Conservation (phyloP, 768 basidiomycete genomes). For the Cystofilobasidium macerans region DNA sequence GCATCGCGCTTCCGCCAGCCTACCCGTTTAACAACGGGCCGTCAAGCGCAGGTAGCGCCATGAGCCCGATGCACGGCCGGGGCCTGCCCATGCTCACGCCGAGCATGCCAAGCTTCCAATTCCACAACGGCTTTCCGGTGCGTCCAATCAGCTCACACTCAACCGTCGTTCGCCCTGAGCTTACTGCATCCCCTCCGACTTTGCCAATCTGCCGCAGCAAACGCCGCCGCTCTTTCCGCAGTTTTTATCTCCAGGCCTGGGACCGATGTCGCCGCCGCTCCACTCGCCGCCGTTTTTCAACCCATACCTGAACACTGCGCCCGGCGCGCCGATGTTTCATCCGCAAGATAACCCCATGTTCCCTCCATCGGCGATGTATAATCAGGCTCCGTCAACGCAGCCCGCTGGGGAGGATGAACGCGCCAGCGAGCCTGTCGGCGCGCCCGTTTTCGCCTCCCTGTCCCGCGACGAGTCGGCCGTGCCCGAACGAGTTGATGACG, state of each 20-base stretch:
- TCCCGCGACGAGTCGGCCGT: neutral
- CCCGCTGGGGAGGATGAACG: neutral
- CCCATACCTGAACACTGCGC: constrained; percentile 50
- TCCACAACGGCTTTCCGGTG: constrained; percentile 35
- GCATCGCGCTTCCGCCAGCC: constrained; percentile 54
- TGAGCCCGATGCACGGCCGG: constrained; percentile 50
- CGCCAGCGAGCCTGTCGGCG: neutral
- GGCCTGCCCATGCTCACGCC: constrained; percentile 91
- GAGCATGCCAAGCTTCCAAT: constrained; percentile 89
- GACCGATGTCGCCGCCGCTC: constrained; percentile 28
- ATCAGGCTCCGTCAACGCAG: neutral
- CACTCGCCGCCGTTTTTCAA: constrained; percentile 31
- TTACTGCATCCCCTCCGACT: constrained; percentile 38
- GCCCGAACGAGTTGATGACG: neutral
- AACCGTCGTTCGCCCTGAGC: constrained; percentile 27
- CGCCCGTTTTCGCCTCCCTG: neutral
- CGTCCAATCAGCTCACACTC: constrained; percentile 35
- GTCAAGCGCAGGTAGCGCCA: constrained; percentile 39
- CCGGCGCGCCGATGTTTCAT: constrained; percentile 46
- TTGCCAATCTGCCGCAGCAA: constrained; percentile 31
- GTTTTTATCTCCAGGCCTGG: constrained; percentile 39
- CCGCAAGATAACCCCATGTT: constrained; percentile 20
- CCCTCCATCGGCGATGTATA: constrained; percentile 7
- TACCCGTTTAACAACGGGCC: constrained; percentile 28
- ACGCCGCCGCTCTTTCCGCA: constrained; percentile 41